Base-by-base conservation (phyloP, 2,329 filamentous ascomycete species). In the Cercospora citrullina region DNA sequence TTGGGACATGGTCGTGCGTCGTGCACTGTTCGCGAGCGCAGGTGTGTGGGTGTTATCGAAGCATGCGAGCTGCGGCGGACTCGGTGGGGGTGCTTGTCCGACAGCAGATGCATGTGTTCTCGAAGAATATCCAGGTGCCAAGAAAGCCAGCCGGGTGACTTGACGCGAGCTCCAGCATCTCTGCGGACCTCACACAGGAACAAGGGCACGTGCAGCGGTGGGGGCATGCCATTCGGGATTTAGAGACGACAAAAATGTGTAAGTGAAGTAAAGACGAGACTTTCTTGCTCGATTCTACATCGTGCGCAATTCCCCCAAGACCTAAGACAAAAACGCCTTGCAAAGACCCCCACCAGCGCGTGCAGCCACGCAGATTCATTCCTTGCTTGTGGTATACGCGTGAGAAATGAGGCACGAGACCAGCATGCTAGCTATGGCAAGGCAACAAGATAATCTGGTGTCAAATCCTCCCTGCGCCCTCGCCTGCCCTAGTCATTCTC, bases 361-460 rank as follows among this genome's bases (percentile, higher is more conserved):
- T 51, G 62, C 48, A 64, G 30, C 48, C 53, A 30, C 26, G 53
- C 53, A 58, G 30, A 30, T 30, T 33, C 26, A 18, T 28, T 58
- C 53, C 62, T 57, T 64, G 62, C 62, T 53, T 57, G 31, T 42
- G 62, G n/a, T 21, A 51, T 33, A 55, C 53, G 61, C 61, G 45
- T 57, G 63, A 48, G 55, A 69, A 71, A 68, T 61, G 68, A 67
- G 68, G 69, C 69, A 72, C 68, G 67, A 72, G 65, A 68, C 60
- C 66, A 64, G 67, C 65, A 64, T 68, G 70, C 61, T 68, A 70
- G 70, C 70, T 69, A 71, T 67, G 63, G 67, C 67, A 71, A 72
- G 66, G 64, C 65, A 39, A 65, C 53, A 66, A 69, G 65, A 66
- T 64, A 68, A 42, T 58, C 62, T 55, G 62, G 31, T 55, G 48